Percentiles rank a stretch among this genome's conserved stretches.
Conservation (phyloP, 768 basidiomycete genomes). For the Leccinum imitatum region DNA sequence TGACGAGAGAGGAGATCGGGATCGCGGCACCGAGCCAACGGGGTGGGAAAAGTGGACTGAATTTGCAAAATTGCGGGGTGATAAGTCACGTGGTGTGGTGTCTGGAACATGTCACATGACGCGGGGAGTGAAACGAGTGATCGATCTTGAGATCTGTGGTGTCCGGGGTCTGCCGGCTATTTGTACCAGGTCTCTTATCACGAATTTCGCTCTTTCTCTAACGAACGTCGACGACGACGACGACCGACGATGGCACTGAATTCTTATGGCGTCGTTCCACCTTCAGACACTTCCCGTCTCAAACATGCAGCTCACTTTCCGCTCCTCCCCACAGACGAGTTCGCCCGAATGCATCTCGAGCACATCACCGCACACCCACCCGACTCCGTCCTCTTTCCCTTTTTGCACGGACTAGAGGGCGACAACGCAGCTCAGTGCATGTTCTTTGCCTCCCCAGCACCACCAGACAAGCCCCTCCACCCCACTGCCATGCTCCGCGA, state of each 20-base stretch:
- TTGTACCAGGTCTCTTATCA: slow-evolving; percentile 26
- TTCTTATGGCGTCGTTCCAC: slow-evolving; percentile 25
- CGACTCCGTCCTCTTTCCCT: slow-evolving; percentile 83
- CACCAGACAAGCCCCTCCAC: slow-evolving; percentile 12
- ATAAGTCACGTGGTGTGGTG: slow-evolving; percentile 15
- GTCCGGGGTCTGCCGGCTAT: slow-evolving; percentile 20
- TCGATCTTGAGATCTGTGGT: slow-evolving; percentile 22
- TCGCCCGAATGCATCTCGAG: slow-evolving; percentile 60
- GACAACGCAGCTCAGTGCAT: slow-evolving; percentile 75
- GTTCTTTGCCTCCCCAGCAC: slow-evolving; percentile 59
- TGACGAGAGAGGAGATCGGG: slow-evolving; percentile 28
- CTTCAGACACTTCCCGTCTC: slow-evolving; percentile 3
- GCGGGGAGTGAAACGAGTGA: slow-evolving; percentile 17
- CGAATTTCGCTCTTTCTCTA: background rate
- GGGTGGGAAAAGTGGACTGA: slow-evolving; percentile 13
- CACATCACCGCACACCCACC: slow-evolving; percentile 71
- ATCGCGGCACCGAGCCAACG: slow-evolving; percentile 21
- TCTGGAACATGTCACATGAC: slow-evolving; percentile 20
- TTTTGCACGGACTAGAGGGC: slow-evolving; percentile 84
- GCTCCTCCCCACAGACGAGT: slow-evolving; percentile 45
- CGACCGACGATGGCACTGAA: slow-evolving; percentile 12
- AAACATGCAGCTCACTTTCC: slow-evolving; percentile 16
- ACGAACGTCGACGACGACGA: background rate
- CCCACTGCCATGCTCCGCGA: slow-evolving; percentile 30
- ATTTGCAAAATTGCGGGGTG: slow-evolving; percentile 27